Evolutionary conservation across 495 filamentous ascomycete species (phyloP).

Genomic region (Penicillium arizonense): DNA sequence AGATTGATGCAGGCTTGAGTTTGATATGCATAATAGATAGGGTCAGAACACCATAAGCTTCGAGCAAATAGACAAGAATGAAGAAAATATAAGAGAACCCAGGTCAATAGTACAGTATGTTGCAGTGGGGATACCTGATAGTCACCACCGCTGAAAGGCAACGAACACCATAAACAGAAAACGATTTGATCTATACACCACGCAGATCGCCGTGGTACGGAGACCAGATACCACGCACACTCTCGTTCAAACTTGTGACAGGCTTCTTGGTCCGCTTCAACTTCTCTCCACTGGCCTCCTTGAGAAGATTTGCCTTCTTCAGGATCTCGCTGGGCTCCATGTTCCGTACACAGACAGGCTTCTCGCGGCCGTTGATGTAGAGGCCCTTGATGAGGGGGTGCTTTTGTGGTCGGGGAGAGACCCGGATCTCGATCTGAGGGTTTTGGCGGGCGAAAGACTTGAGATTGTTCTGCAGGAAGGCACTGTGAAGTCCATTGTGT

Average conservation of each 20-base stretch:
- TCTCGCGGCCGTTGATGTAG: conserved; percentile 88
- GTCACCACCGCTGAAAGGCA: conserved; percentile 12
- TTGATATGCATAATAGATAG: conserved; percentile 13
- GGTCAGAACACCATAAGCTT: conserved; percentile 1
- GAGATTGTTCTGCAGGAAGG: conserved; percentile 76
- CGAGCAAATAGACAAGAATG: conserved; percentile 11
- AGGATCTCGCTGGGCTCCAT: conserved; percentile 76
- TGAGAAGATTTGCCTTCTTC: conserved; percentile 75
- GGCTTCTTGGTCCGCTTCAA: conserved; percentile 74
- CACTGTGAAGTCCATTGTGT: conserved; percentile 40
- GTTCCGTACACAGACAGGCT: conserved; percentile 85
- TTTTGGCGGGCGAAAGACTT: conserved; percentile 72
- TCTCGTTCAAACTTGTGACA: conserved; percentile 82
- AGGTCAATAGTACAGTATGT: conserved; percentile 35
- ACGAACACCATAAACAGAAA: conserved; percentile 23
- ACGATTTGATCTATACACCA: conserved; percentile 33
- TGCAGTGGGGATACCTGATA: conserved; percentile 12
- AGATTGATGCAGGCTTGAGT: conserved; percentile 5
- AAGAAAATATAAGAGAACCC: conserved; percentile 14
- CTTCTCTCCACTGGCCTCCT: conserved; percentile 87
- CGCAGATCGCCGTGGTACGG: conserved; percentile 75
- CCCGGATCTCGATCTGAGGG: conserved; percentile 86
- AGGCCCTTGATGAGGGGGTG: conserved; percentile 84
- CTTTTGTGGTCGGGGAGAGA: conserved; percentile 81
- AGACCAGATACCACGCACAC: conserved; percentile 92